Percentiles rank a stretch among this genome's conserved stretches.
phyloP scores from a whole-genome alignment of 306 rosid genomes.

The Vigna radiata region DNA sequence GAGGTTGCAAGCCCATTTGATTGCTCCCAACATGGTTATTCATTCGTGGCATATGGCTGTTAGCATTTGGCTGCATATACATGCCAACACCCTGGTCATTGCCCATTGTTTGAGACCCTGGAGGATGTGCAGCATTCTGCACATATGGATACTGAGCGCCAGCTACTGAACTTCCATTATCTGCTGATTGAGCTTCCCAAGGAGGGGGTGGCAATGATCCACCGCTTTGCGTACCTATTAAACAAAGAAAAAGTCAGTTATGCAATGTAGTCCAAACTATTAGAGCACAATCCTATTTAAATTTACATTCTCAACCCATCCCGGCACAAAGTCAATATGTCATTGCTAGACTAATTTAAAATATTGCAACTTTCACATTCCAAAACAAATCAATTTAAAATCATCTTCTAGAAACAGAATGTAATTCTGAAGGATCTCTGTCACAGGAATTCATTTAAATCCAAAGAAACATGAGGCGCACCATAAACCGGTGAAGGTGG shows the following conservation, averaged over 20 bases:
- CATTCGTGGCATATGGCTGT: conserved; percentile 59
- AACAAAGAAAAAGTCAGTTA: conserved; percentile 24
- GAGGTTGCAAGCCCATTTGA: conserved; percentile 69
- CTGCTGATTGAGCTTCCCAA: conserved; percentile 85
- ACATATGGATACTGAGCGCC: conserved; percentile 68
- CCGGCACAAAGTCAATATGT: conserved; percentile 33
- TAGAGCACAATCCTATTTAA: conserved; percentile 24
- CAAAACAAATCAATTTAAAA: conserved; percentile 8
- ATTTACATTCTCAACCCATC: conserved; percentile 37
- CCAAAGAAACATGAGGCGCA: conserved; percentile 43
- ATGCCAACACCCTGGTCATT: conserved; percentile 71
- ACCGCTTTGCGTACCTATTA: conserved; percentile 64
- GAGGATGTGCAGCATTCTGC: conserved; percentile 58
- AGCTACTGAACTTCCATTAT: conserved; percentile 59
- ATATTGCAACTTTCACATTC: not conserved
- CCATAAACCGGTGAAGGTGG: conserved; percentile 71
- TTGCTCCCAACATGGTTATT: conserved; percentile 63
- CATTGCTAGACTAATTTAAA: conserved; percentile 11
- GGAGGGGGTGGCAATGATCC: conserved; percentile 96
- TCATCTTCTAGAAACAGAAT: conserved; percentile 40
- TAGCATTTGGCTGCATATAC: conserved; percentile 74
- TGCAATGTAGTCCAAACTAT: conserved; percentile 1
- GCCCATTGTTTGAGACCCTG: conserved; percentile 62
- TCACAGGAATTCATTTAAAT: not conserved
- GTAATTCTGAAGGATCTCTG: conserved; percentile 39